These are phyloP conservation scores for Cicer yamashitae DNA, from an alignment of 306 rosid genomes.

Conservation along the genomic window DNA sequence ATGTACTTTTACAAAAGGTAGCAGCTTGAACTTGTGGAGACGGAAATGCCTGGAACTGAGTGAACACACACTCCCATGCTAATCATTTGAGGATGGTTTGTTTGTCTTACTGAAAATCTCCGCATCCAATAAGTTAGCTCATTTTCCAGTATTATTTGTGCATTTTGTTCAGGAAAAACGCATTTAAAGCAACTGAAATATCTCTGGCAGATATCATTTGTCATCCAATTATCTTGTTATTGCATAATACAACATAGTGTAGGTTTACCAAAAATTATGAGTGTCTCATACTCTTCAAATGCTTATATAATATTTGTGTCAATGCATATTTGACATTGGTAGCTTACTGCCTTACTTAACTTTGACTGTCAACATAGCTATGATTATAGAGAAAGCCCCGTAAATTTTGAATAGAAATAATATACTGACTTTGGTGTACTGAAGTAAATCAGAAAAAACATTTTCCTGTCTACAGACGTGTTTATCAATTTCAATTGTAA, in stretches of 20 bases:
- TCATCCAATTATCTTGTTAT: conserved; percentile 22
- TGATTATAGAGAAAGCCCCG: neutral
- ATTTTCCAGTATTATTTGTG: conserved; percentile 3
- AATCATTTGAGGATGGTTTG: neutral
- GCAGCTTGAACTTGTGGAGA: neutral
- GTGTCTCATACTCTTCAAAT: conserved; percentile 14
- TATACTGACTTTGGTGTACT: neutral
- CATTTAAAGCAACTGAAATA: conserved; percentile 23
- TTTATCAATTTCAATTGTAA: conserved; percentile 12
- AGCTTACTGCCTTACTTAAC: neutral
- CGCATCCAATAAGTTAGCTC: conserved; percentile 2
- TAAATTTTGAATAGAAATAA: conserved; percentile 17
- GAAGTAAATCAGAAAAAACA: neutral
- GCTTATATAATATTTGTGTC: neutral
- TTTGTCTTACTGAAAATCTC: neutral
- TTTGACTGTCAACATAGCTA: neutral
- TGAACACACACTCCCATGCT: neutral
- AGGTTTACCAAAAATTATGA: conserved; percentile 20
- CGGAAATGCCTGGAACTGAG: conserved; percentile 13
- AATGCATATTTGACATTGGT: neutral
- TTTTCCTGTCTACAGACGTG: neutral
- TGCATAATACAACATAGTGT: neutral
- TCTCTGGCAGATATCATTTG: neutral
- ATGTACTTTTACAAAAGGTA: conserved; percentile 22
- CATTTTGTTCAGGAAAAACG: conserved; percentile 5